phyloP scores from a whole-genome alignment of 805 yeast species.

The Schizosaccharomyces pombe region DNA sequence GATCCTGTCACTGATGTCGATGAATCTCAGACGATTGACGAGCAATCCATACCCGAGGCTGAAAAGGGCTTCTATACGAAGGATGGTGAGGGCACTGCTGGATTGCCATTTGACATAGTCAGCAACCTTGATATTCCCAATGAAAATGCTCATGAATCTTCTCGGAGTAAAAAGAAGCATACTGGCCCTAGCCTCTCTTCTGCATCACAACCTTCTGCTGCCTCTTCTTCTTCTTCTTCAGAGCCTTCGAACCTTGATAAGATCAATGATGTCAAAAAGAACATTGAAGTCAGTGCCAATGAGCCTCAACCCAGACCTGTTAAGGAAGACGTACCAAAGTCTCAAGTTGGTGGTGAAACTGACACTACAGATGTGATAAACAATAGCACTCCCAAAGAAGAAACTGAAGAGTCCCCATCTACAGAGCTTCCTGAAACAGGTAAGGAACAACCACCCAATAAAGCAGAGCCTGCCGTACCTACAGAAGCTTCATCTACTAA shows the following conservation, averaged over 20 bases:
- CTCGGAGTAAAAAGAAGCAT: background rate
- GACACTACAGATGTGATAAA: no score
- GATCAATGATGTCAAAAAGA: background rate
- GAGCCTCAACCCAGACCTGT: no score
- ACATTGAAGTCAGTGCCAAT: no score
- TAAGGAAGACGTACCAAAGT: no score
- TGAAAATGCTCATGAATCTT: background rate
- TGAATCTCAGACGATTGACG: background rate
- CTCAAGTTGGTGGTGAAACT: no score
- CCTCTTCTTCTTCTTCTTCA: background rate
- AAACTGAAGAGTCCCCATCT: no score
- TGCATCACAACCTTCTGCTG: background rate
- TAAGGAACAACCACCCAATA: no score
- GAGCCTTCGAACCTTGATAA: background rate
- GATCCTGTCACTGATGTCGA: background rate
- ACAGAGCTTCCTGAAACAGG: no score
- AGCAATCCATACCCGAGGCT: background rate
- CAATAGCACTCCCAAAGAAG: no score
- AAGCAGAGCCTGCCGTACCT: background rate
- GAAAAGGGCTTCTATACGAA: background rate
- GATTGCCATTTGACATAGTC: background rate
- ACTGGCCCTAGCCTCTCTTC: background rate
- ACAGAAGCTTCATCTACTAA: background rate
- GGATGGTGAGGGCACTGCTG: constrained; percentile 2
- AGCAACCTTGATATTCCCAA: background rate